These are phyloP conservation scores for Salvia miltiorrhiza DNA, from an alignment of 257 asterid genomes.

Conservation along the genomic window DNA sequence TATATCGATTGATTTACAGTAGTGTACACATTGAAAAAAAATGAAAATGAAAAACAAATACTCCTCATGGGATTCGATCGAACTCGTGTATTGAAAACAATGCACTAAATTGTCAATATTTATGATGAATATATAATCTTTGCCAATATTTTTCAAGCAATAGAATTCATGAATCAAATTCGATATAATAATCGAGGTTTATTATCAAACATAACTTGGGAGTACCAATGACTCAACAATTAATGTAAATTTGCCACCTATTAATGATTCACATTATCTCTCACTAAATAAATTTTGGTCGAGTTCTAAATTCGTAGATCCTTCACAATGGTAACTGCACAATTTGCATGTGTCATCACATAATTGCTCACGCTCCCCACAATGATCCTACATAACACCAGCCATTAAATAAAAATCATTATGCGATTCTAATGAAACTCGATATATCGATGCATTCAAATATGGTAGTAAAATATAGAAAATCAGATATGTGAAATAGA, in stretches of 20 bases:
- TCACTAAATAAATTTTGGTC: not conserved
- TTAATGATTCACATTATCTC: not conserved
- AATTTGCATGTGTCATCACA: conserved; percentile 44
- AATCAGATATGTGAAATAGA: no score
- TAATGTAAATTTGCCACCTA: not conserved
- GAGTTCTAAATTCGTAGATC: conserved; percentile 19
- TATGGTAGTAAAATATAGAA: no score
- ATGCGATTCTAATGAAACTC: no score
- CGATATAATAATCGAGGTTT: not conserved
- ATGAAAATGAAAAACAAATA: no score
- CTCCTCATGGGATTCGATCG: no score
- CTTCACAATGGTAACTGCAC: conserved; percentile 76
- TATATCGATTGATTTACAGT: no score
- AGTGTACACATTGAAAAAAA: no score
- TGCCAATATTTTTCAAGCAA: no score
- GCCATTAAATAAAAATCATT: not conserved
- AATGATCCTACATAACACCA: conserved; percentile 49
- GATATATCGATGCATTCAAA: no score
- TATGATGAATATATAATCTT: no score
- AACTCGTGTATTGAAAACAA: no score
- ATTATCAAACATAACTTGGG: not conserved
- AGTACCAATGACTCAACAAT: not conserved
- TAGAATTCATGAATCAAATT: not conserved
- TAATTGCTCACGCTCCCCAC: conserved; percentile 77
- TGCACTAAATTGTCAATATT: no score